Evolutionary conservation across 2,329 filamentous ascomycete species (phyloP), one percentile per base, ranked within the genome.

Genomic region (Aspergillus udagawae): DNA sequence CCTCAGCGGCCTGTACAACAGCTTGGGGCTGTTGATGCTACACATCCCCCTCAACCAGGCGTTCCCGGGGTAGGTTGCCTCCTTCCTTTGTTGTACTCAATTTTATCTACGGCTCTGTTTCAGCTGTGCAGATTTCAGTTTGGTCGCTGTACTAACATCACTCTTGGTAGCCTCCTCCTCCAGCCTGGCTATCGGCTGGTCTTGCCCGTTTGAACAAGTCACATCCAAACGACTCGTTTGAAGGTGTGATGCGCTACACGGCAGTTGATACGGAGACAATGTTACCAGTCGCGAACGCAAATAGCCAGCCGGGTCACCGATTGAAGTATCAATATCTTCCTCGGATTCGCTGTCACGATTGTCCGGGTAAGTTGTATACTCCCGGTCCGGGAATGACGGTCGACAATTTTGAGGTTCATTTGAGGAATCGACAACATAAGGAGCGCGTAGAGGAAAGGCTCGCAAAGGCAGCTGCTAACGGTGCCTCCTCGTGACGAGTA

Each of bases 341-440:
- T 8, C 83, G 94, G 52, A 97, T 99, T 62, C 84, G 91, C 57
- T 99, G 94, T 73, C 85, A 88, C 49, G 94, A 99, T 73, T 97
- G 94, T 71, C 91, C 91, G 0, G 91, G 91, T 29, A 97, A 97
- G 74, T 80, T 96, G 10, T 99, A 99, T 74, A 96, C 92, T 0
- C 91, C 92, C 0, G 90, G 92, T 0, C 91, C 92, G 0, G 91
- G 88, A 25, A 89, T 84, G 71, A 92, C 91, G 2, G 90, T 93
- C 4, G 87, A 87, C 49, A 96, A 96, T 70, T 99, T 99, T 62
- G 91, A 96, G 75, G 86, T 95, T 1, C 94, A 99, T 77, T 80
- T 97, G 51, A 90, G 88, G 74, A 97, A 96, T 74, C 85, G 89
- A 47, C 80, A 83, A 53, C 94, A 99, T 73, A 84, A 87, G 66